Base-by-base conservation (phyloP, 2,329 filamentous ascomycete species). In the Arthrobotrys sphaeroides region DNA sequence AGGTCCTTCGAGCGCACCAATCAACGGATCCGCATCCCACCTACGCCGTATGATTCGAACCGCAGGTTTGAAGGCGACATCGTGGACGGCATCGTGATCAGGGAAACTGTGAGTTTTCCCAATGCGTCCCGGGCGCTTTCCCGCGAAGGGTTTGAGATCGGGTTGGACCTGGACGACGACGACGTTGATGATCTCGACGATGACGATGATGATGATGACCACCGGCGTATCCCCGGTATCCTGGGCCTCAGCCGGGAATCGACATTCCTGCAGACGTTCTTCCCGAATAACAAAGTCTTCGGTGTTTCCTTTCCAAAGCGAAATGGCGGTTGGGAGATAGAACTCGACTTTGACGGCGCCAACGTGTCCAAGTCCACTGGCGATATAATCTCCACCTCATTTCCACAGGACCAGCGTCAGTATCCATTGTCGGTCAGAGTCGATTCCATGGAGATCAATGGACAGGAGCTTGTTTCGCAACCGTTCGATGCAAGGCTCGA, bases 361-460 rank as follows among this genome's bases (percentile, higher is more conserved):
- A 38, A 66, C n/a, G n/a, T 40, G 13, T 9, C 33, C 12, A 66
- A 66, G 36, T 66, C 47, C 7, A 26, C 22, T 12, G 47, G 47
- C n/a, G 36, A 42, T 4, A 55, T 66, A 20, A 20, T 31, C 20
- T 66, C 62, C n/a, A 43, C 20, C 9, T 33, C 47, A 4, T 57
- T 66, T 24, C 47, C 62, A 6, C 12, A 13, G 22, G 38, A 57
- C 12, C 13, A 20, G 9, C 26, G 38, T 9, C 26, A 42, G 5
- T 57, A 66, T 45, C 62, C 62, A 24, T 45, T 66, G 31, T 20
- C 40, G 10, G 5, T 40, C 4, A 55, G 26, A 12, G 47, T 66
- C 10, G 62, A 66, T 16, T 66, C 62, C 3, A 66, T 66, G 62
- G 40, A 24, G 12, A 45, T 66, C 62, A 40, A 66, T 31, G 62